phyloP scores from a whole-genome alignment of 208 protist species.

The Chromosphaera perkinsii region DNA sequence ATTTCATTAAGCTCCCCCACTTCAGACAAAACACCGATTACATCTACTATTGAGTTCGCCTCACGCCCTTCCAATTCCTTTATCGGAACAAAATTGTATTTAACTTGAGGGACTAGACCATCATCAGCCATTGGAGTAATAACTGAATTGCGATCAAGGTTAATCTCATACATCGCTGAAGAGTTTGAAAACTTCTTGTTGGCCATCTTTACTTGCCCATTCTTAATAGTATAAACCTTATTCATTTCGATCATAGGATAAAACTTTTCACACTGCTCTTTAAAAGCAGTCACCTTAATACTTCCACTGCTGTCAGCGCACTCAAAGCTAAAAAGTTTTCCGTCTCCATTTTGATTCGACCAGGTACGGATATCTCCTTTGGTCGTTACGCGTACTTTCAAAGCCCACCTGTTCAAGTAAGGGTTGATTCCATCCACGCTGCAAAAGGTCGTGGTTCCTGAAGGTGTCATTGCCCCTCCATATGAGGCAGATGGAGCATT shows the following conservation, averaged over 20 bases:
- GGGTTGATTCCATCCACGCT: too few relatives aligned
- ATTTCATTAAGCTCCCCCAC: background rate
- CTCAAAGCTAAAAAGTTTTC: slow-evolving; percentile 13
- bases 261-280: slow-evolving; percentile 8
- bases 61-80: background rate
- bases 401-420: slow-evolving; percentile 10
- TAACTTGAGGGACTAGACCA: background rate
- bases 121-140: background rate
- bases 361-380: slow-evolving; percentile 8
- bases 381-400: slow-evolving; percentile 12
- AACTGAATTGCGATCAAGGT: background rate
- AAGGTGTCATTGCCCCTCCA: too few relatives aligned
- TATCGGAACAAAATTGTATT: slow-evolving; percentile 22
- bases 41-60: slow-evolving; percentile 5
- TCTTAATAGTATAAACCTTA: slow-evolving; percentile 17
- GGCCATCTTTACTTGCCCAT: slow-evolving; percentile 18
- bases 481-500: too few relatives aligned
- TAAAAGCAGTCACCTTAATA: slow-evolving; percentile 25
- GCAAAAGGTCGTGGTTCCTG: too few relatives aligned
- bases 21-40: slow-evolving; percentile 13
- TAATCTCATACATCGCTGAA: slow-evolving; percentile 21
- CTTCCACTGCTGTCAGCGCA: background rate
- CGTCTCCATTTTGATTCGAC: slow-evolving; percentile 4
- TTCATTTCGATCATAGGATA: background rate
- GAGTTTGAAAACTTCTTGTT: slow-evolving; percentile 9